These are phyloP conservation scores for Calonectria multiphialidica DNA, from an alignment of 2,329 filamentous ascomycete genomes.

Conservation along the genomic window DNA sequence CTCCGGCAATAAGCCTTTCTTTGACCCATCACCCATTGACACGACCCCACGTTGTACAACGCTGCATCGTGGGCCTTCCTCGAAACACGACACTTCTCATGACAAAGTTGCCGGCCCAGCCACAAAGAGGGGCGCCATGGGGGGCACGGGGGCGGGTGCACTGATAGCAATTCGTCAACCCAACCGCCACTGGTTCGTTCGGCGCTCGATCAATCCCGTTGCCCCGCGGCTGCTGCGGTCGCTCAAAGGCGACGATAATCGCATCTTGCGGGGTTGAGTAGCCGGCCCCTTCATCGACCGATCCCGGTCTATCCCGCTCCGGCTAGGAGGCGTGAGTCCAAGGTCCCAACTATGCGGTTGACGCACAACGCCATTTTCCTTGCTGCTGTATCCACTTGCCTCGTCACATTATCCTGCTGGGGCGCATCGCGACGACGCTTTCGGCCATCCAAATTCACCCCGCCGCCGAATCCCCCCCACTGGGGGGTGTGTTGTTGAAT, in stretches of 20 bases:
- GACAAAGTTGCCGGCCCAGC: slow-evolving; percentile 27
- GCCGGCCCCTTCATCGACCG: slow-evolving; percentile 31
- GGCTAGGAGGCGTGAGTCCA: slow-evolving; percentile 35
- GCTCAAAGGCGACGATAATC: slow-evolving; percentile 37
- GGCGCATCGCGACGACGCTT: slow-evolving; percentile 36
- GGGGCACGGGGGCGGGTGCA: slow-evolving; percentile 31
- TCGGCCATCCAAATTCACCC: slow-evolving; percentile 35
- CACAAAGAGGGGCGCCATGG: slow-evolving; percentile 26
- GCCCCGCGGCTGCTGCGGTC: slow-evolving; percentile 40
- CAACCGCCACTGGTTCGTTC: slow-evolving; percentile 37
- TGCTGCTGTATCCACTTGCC: slow-evolving; percentile 34
- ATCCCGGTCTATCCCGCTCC: slow-evolving; percentile 46
- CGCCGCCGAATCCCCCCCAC: slow-evolving; percentile 34
- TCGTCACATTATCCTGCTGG: slow-evolving; percentile 27
- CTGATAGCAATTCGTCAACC: slow-evolving; percentile 29
- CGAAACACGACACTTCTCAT: slow-evolving; percentile 31
- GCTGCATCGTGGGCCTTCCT: slow-evolving; percentile 39
- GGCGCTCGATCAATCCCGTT: slow-evolving; percentile 34
- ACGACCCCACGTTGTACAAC: slow-evolving; percentile 45
- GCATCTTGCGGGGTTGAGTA: slow-evolving; percentile 41
- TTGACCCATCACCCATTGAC: slow-evolving; percentile 42
- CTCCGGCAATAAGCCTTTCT: slow-evolving; percentile 26
- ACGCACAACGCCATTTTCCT: slow-evolving; percentile 34
- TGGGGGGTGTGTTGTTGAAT: slow-evolving; percentile 34
- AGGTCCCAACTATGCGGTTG: slow-evolving; percentile 42